Evolutionary conservation across 1,284 basidiomycete species (phyloP).

Genomic region (Trametes hirsuta): DNA sequence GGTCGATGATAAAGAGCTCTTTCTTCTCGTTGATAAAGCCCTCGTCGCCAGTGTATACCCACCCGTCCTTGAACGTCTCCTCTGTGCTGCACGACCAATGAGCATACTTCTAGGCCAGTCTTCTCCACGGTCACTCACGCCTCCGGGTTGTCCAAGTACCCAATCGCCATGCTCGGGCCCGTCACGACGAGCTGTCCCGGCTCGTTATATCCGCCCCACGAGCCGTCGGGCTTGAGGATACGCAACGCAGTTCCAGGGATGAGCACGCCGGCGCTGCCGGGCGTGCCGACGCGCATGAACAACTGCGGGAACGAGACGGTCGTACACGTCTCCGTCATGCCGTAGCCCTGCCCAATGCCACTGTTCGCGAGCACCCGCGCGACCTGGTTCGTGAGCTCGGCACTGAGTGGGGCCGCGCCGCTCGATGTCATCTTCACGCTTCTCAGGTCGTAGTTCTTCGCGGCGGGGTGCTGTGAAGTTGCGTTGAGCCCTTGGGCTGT

Average conservation of each 20-base stretch:
- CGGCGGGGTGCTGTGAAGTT: slow-evolving; percentile 64
- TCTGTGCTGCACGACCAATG: slow-evolving; percentile 35
- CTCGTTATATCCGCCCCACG: slow-evolving; percentile 42
- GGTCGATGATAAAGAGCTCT: slow-evolving; percentile 48
- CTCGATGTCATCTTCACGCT: slow-evolving; percentile 60
- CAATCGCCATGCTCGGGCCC: slow-evolving; percentile 43
- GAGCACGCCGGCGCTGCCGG: slow-evolving; percentile 44
- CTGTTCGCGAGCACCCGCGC: slow-evolving; percentile 58
- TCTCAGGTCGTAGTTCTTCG: slow-evolving; percentile 68
- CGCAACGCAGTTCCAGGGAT: slow-evolving; percentile 42
- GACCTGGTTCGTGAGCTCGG: slow-evolving; percentile 61
- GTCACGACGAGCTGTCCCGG: slow-evolving; percentile 46
- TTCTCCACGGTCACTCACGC: slow-evolving; percentile 37
- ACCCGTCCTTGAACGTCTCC: slow-evolving; percentile 48
- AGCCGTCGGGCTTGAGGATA: slow-evolving; percentile 44
- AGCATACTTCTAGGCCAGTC: background rate
- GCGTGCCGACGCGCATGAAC: slow-evolving; percentile 31
- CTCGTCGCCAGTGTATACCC: slow-evolving; percentile 51
- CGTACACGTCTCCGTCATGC: slow-evolving; percentile 54
- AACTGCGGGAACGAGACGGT: slow-evolving; percentile 40
- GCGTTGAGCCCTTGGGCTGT: background rate
- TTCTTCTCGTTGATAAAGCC: slow-evolving; percentile 43
- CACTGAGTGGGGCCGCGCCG: slow-evolving; percentile 76
- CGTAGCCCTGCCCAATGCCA: slow-evolving; percentile 64
- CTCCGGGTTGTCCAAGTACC: slow-evolving; percentile 44